Evolutionary conservation across 371 early-diverging fungal species (phyloP).

Genomic region (Mucor racemosus): DNA sequence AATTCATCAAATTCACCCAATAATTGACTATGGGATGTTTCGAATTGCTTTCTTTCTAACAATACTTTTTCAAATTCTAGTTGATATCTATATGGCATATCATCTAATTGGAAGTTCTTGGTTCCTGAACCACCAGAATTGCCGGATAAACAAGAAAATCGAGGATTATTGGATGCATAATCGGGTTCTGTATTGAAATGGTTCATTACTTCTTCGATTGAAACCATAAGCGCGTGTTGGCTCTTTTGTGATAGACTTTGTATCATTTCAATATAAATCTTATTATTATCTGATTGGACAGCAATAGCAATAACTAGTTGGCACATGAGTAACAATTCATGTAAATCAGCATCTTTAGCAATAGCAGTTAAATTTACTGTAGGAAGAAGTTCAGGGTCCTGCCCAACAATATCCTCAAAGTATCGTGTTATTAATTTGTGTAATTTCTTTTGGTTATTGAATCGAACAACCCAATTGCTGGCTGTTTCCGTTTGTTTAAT

Average conservation of each 20-base stretch:
- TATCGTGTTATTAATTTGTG: conserved; percentile 83
- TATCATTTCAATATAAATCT: conserved; percentile 84
- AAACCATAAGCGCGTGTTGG: conserved; percentile 90
- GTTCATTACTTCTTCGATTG: conserved; percentile 78
- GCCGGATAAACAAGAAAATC: conserved; percentile 42
- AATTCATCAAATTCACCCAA: conserved; percentile 57
- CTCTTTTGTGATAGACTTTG: conserved; percentile 76
- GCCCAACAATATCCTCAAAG: conserved; percentile 85
- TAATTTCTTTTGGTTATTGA: conserved; percentile 91
- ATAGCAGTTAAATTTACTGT: conserved; percentile 77
- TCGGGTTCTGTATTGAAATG: conserved; percentile 46
- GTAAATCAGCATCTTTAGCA: conserved; percentile 77
- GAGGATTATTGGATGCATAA: conserved; percentile 30
- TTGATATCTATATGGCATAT: conserved; percentile 49
- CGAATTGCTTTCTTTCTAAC: conserved; percentile 60
- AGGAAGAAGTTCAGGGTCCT: conserved; percentile 61
- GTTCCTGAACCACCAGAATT: conserved; percentile 31
- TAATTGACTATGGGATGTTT: conserved; percentile 56
- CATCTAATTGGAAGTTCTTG: conserved; percentile 34
- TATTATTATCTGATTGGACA: conserved; percentile 88
- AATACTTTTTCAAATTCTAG: conserved; percentile 49
- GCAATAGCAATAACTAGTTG: conserved; percentile 84
- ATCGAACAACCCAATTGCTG: conserved; percentile 89
- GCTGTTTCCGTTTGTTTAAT: conserved; percentile 66
- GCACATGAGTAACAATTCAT: conserved; percentile 79